Conservation (phyloP, 345 rosid species). For the Eucalyptus marginata region DNA sequence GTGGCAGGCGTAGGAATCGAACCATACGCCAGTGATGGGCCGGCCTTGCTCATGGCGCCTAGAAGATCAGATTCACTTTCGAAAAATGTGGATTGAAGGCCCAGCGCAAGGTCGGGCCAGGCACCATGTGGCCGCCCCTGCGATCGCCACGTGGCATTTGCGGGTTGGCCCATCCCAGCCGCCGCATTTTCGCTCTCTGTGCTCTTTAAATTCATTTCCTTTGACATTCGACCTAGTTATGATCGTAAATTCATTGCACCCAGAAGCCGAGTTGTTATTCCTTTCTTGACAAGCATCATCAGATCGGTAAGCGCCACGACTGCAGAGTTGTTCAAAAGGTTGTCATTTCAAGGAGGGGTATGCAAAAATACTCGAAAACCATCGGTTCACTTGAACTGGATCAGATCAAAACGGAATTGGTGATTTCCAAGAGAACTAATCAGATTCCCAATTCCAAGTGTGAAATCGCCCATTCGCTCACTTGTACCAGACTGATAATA, state of each 20-base stretch:
- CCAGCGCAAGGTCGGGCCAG: not conserved
- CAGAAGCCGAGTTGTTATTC: not conserved
- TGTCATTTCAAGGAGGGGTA: not conserved
- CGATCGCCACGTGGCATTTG: not conserved
- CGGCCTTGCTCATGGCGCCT: not conserved
- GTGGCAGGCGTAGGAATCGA: not conserved
- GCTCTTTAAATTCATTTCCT: not conserved
- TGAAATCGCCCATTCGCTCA: too few species aligned
- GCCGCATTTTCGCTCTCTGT: not conserved
- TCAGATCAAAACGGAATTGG: accelerated
- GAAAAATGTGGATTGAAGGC: not conserved
- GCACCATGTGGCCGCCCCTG: not conserved
- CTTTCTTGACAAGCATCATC: not conserved
- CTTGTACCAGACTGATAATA: too few species aligned
- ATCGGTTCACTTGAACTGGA: accelerated
- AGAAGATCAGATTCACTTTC: not conserved
- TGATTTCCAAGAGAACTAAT: too few species aligned
- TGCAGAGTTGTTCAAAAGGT: not conserved
- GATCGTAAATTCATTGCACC: not conserved
- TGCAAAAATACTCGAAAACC: accelerated
- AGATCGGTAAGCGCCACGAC: not conserved
- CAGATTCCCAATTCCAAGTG: accelerated
- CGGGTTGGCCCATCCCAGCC: not conserved
- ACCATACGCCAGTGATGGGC: not conserved
- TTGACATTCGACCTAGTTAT: not conserved